Conservation (phyloP, 2,329 filamentous ascomycete species). For the Diplodia mutila region DNA sequence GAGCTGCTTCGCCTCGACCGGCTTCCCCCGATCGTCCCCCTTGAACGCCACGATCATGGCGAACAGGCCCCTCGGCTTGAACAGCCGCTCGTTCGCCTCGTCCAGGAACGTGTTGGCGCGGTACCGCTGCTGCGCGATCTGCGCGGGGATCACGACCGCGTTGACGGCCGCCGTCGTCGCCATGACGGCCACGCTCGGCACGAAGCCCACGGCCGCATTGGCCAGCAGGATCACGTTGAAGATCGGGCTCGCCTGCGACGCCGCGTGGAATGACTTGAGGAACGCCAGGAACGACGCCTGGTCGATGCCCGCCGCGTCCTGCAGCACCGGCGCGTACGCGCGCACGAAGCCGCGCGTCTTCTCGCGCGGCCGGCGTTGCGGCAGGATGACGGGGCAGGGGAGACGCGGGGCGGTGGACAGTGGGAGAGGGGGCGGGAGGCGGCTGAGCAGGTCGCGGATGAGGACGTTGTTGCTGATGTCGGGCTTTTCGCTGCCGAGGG, state of each 20-base stretch:
- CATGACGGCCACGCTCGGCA: constrained; percentile 48
- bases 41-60: constrained; percentile 59
- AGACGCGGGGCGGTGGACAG: background rate
- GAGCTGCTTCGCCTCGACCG: constrained; percentile 40
- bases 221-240: constrained; percentile 29
- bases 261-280: constrained; percentile 52
- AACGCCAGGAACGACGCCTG: constrained; percentile 56
- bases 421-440: background rate
- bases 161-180: constrained; percentile 51
- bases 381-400: constrained; percentile 53
- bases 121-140: constrained; percentile 43
- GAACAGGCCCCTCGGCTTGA: constrained; percentile 60
- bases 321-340: constrained; percentile 57
- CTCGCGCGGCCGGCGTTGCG: constrained; percentile 56
- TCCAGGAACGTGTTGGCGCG: constrained; percentile 60
- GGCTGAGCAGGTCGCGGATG: constrained; percentile 2
- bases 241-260: constrained; percentile 34
- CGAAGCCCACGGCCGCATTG: constrained; percentile 44
- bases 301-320: constrained; percentile 50
- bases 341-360: constrained; percentile 56
- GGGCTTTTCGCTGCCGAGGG: background rate
- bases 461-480: constrained; percentile 1
- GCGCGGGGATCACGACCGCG: constrained; percentile 47
- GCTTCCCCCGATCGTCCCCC: constrained; percentile 47
- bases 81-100: constrained; percentile 60